Evolutionary conservation across 2,329 filamentous ascomycete genomes (phyloP).

Genomic region (Coniochaeta pulveracea): DNA sequence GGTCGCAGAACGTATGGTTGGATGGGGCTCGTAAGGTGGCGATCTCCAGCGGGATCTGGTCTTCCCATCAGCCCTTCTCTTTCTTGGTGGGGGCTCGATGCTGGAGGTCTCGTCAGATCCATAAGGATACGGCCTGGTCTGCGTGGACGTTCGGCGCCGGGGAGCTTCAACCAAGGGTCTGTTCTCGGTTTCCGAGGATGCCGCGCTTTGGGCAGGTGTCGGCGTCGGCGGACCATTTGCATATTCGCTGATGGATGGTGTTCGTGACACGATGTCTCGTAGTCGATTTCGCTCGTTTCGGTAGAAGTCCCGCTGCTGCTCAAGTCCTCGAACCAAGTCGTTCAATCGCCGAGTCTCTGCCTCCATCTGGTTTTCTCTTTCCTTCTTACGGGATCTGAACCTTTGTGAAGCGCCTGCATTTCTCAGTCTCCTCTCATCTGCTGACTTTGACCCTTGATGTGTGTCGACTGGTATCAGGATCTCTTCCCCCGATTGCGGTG

Average conservation of each 20-base stretch:
- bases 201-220: slow-evolving; percentile 12
- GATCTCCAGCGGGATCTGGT: too few relatives aligned
- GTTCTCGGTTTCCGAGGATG: slow-evolving; percentile 1
- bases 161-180: neutral
- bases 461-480: slow-evolving; percentile 63
- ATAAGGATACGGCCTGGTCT: too few relatives aligned
- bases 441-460: slow-evolving; percentile 69
- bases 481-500: slow-evolving; percentile 24
- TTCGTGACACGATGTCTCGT: slow-evolving; percentile 50
- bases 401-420: slow-evolving; percentile 80
- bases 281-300: slow-evolving; percentile 61
- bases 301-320: slow-evolving; percentile 62
- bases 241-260: slow-evolving; percentile 42
- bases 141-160: too few relatives aligned
- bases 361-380: slow-evolving; percentile 64
- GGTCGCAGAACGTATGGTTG: too few relatives aligned
- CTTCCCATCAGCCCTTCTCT: too few relatives aligned
- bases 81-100: too few relatives aligned
- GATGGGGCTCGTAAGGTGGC: too few relatives aligned
- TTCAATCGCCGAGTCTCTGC: slow-evolving; percentile 55
- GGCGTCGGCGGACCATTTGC: slow-evolving; percentile 44
- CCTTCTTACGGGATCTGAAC: slow-evolving; percentile 72
- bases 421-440: slow-evolving; percentile 74
- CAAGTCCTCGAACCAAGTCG: slow-evolving; percentile 36
- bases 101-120: too few relatives aligned